These are phyloP conservation scores for Sarocladium brachiariae DNA, from an alignment of 2,329 filamentous ascomycete species.

Conservation along the genomic window DNA sequence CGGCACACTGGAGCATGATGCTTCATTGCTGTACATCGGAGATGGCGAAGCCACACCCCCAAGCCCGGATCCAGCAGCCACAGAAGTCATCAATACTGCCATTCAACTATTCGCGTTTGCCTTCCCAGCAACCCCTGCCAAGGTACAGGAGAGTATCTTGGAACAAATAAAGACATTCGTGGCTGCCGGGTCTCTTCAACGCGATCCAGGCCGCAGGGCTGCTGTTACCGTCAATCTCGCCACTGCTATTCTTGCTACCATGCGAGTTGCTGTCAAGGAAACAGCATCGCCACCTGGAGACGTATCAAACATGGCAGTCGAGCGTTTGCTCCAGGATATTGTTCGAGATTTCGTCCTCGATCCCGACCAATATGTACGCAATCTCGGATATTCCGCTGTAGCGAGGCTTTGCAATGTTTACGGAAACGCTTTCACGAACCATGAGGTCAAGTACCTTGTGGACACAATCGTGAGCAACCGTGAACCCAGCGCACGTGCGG, in stretches of 20 bases:
- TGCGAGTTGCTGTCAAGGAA: conserved; percentile 81
- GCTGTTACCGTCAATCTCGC: conserved; percentile 90
- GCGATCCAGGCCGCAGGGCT: conserved; percentile 81
- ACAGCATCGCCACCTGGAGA: conserved; percentile 66
- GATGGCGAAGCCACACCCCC: conserved; percentile 32
- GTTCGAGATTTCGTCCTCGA: conserved; percentile 68
- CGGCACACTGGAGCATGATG: conserved; percentile 82
- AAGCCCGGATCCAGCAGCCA: conserved; percentile 71
- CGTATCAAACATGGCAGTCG: conserved; percentile 66
- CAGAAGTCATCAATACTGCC: conserved; percentile 89
- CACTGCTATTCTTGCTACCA: conserved; percentile 68
- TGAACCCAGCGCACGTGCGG: conserved; percentile 86
- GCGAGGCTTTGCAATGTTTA: conserved; percentile 78
- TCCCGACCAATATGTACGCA: conserved; percentile 78
- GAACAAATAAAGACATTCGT: conserved; percentile 89
- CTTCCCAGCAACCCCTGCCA: conserved; percentile 79
- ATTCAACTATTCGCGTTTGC: conserved; percentile 90
- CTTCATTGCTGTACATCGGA: conserved; percentile 67
- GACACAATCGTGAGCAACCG: conserved; percentile 92
- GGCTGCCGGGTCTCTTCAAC: conserved; percentile 70
- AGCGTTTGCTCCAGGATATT: conserved; percentile 77
- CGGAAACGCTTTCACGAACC: conserved; percentile 82
- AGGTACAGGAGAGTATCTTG: conserved; percentile 91
- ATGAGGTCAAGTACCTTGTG: conserved; percentile 83
- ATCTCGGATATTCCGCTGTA: conserved; percentile 75